Evolutionary conservation across 352 stramenopile species (phyloP).

Genomic region (Phytophthora ohioensis): DNA sequence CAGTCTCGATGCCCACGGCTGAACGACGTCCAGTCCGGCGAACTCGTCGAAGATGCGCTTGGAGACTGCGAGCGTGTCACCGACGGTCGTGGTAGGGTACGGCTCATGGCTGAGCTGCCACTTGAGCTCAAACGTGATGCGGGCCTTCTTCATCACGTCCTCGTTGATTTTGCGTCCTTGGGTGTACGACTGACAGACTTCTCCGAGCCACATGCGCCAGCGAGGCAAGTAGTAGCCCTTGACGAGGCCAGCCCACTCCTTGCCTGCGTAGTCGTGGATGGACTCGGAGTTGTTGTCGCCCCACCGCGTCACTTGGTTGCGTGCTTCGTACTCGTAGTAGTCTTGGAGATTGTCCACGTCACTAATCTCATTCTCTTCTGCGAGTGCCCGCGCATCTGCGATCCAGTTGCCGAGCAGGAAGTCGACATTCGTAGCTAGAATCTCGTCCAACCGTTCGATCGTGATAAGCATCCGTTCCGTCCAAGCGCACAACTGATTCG

Average conservation of each 20-base stretch:
- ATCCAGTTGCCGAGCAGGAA: constrained; percentile 83
- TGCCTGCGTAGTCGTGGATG: constrained; percentile 80
- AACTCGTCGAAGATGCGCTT: constrained; percentile 68
- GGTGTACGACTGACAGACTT: constrained; percentile 75
- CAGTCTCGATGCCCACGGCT: constrained; percentile 14
- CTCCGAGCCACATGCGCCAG: constrained; percentile 77
- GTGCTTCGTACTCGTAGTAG: constrained; percentile 87
- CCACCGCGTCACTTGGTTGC: constrained; percentile 85
- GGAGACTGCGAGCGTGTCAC: constrained; percentile 61
- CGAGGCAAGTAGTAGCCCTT: constrained; percentile 73
- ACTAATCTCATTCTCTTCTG: constrained; percentile 25
- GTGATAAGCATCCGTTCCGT: constrained; percentile 59
- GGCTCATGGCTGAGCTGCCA: constrained; percentile 71
- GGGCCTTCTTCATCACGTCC: constrained; percentile 49
- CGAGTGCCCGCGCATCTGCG: constrained; percentile 61
- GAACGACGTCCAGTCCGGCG: constrained; percentile 19
- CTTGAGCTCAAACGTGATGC: constrained; percentile 75
- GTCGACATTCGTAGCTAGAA: constrained; percentile 70
- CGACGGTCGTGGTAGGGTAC: constrained; percentile 57
- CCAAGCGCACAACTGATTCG: constrained; percentile 47
- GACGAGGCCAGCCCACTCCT: constrained; percentile 80
- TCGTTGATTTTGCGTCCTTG: constrained; percentile 67
- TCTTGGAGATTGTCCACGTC: constrained; percentile 34
- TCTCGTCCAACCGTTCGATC: constrained; percentile 67
- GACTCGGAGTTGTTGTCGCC: constrained; percentile 79